Conservation (phyloP, 176 grass and related monocot genomes). For the Luzula sylvatica region DNA sequence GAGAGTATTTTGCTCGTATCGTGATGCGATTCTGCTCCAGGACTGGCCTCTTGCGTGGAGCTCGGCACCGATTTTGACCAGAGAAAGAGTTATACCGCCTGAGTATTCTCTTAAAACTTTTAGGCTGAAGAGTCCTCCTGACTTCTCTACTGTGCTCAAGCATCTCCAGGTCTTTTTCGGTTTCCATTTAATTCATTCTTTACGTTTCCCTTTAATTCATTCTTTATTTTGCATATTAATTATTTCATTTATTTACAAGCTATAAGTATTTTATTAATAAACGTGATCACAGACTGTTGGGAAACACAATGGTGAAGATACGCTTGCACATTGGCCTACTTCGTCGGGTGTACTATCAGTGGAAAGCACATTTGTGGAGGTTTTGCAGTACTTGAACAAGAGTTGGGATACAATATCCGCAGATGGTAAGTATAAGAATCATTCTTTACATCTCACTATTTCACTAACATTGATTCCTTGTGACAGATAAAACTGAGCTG, state of each 20-base stretch:
- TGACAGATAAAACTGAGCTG: constrained; percentile 67
- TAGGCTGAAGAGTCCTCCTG: constrained; percentile 69
- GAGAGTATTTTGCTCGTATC: constrained; percentile 80
- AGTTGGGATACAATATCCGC: constrained; percentile 74
- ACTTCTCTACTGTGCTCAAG: constrained; percentile 71
- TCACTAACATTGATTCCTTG: constrained; percentile 20
- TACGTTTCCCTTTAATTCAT: background rate
- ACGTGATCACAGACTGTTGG: constrained; percentile 56
- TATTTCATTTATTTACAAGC: constrained; percentile 8
- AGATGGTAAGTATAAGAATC: constrained; percentile 50
- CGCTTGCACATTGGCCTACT: constrained; percentile 85
- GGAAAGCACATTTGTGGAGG: constrained; percentile 60
- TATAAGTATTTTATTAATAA: constrained; percentile 16
- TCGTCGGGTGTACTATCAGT: constrained; percentile 71
- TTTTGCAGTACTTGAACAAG: constrained; percentile 83
- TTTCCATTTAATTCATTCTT: background rate
- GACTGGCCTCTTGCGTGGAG: constrained; percentile 93
- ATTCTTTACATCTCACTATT: constrained; percentile 1
- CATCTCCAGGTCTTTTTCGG: constrained; percentile 56
- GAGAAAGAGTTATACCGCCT: constrained; percentile 72
- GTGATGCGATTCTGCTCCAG: constrained; percentile 62
- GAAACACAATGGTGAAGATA: constrained; percentile 88
- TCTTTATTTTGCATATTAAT: constrained; percentile 14
- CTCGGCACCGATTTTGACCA: constrained; percentile 72
- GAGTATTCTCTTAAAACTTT: constrained; percentile 95